Percentiles rank a stretch among this genome's conserved stretches.
These are phyloP conservation scores for Cutaneotrichosporon cyanovorans DNA, from an alignment of 1,284 basidiomycete genomes.

Conservation along the genomic window DNA sequence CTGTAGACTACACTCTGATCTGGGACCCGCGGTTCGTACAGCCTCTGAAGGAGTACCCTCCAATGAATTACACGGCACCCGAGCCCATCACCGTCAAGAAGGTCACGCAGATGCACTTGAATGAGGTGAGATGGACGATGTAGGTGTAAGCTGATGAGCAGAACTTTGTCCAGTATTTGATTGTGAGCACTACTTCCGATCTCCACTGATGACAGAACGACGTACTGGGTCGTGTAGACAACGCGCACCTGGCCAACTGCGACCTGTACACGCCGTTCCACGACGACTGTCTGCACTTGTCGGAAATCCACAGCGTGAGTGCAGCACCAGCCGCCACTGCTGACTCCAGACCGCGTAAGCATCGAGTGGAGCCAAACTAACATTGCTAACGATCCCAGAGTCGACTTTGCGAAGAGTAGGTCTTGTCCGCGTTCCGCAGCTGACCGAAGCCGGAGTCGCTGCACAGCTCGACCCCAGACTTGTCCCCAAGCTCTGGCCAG, in stretches of 20 bases:
- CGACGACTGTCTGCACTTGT: slow-evolving; percentile 22
- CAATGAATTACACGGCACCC: slow-evolving; percentile 42
- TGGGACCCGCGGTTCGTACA: slow-evolving; percentile 43
- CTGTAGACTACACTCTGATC: slow-evolving; percentile 41
- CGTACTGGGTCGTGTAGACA: slow-evolving; percentile 42
- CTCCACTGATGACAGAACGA: slow-evolving; percentile 28
- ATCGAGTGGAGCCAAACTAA: neutral
- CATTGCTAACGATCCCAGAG: slow-evolving; percentile 16
- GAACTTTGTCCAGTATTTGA: slow-evolving; percentile 42
- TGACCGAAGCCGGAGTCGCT: slow-evolving; percentile 33
- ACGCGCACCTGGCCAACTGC: slow-evolving; percentile 39
- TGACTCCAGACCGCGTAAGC: slow-evolving; percentile 34
- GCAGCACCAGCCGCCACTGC: neutral
- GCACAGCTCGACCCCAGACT: slow-evolving; percentile 26
- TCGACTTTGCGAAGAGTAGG: slow-evolving; percentile 47
- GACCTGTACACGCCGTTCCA: slow-evolving; percentile 21
- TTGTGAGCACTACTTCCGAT: slow-evolving; percentile 13
- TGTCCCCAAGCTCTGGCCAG: slow-evolving; percentile 37
- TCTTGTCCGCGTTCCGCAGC: neutral
- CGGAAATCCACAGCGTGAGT: slow-evolving; percentile 38
- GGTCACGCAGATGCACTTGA: slow-evolving; percentile 38
- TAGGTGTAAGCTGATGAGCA: slow-evolving; percentile 7
- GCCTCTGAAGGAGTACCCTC: slow-evolving; percentile 22
- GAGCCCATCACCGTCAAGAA: slow-evolving; percentile 27
- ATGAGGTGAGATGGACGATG: slow-evolving; percentile 25